Percentiles rank a stretch among this genome's conserved stretches.
phyloP scores from a whole-genome alignment of 2,329 filamentous ascomycete species.

The Dendryphion nanum region DNA sequence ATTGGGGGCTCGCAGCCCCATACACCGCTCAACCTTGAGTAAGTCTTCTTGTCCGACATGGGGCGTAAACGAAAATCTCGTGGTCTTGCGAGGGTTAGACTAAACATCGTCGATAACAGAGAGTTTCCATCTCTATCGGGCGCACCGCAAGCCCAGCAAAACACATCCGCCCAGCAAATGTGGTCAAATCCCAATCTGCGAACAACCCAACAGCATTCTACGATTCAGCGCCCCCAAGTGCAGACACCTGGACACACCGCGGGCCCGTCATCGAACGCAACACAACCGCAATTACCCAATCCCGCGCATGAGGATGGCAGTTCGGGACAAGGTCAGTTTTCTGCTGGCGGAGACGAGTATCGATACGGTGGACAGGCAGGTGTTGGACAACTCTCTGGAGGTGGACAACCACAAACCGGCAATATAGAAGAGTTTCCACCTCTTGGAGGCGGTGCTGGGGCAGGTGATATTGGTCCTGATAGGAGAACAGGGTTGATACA shows the following conservation, averaged over 20 bases:
- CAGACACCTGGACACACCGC: conserved; percentile 28
- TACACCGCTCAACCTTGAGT: conserved; percentile 57
- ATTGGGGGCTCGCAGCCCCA: conserved; percentile 54
- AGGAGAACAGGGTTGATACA: conserved; percentile 52
- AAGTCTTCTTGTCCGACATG: conserved; percentile 36
- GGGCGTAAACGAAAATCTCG: not conserved
- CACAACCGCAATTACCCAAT: conserved; percentile 43
- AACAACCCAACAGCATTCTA: conserved; percentile 49
- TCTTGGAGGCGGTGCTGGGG: conserved; percentile 53
- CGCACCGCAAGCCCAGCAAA: conserved; percentile 55
- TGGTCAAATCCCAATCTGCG: conserved; percentile 59
- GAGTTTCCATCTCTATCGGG: conserved; percentile 63
- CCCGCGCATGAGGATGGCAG: conserved; percentile 38
- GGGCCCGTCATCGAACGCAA: conserved; percentile 40
- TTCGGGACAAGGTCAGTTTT: conserved; percentile 49
- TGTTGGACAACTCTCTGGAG: conserved; percentile 51
- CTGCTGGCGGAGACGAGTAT: conserved; percentile 54
- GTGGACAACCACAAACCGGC: conserved; percentile 53
- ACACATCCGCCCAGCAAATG: conserved; percentile 51
- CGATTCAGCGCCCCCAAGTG: conserved; percentile 53
- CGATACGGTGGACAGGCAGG: conserved; percentile 57
- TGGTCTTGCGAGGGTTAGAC: conserved; percentile 7
- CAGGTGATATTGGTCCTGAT: conserved; percentile 53
- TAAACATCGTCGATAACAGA: conserved; percentile 40
- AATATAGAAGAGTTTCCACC: conserved; percentile 62